These are phyloP conservation scores for Coemansia interrupta DNA, from an alignment of 192 early-diverging fungal species.

Conservation along the genomic window DNA sequence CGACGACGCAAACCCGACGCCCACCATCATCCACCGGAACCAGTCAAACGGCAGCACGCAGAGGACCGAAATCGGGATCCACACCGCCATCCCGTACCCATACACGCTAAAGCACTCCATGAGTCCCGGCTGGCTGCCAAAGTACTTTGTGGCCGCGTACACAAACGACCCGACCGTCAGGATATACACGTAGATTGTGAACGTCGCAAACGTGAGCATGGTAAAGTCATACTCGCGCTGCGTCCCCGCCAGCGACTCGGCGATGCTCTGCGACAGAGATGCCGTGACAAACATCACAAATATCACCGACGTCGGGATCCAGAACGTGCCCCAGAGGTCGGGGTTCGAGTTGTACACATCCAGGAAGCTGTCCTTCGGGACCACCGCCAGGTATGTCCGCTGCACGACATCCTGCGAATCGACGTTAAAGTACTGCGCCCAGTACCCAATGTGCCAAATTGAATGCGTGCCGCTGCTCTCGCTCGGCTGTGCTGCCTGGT, in stretches of 20 bases:
- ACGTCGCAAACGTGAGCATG: slow-evolving; percentile 74
- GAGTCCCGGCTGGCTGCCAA: slow-evolving; percentile 76
- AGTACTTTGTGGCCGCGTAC: slow-evolving; percentile 82
- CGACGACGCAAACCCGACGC: slow-evolving; percentile 69
- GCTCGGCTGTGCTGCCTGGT: slow-evolving; percentile 18
- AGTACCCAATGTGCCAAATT: slow-evolving; percentile 89
- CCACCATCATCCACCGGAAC: slow-evolving; percentile 78
- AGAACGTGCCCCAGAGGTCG: slow-evolving; percentile 97
- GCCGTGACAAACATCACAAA: slow-evolving; percentile 93
- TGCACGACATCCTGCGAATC: slow-evolving; percentile 78
- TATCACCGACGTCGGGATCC: slow-evolving; percentile 96
- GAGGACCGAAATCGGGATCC: slow-evolving; percentile 82
- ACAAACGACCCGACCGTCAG: slow-evolving; percentile 66
- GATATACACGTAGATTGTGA: slow-evolving; percentile 80
- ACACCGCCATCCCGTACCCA: slow-evolving; percentile 88
- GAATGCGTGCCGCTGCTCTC: slow-evolving; percentile 42
- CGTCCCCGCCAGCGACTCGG: slow-evolving; percentile 57
- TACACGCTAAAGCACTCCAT: slow-evolving; percentile 83
- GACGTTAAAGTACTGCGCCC: slow-evolving; percentile 87
- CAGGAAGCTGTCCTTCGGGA: slow-evolving; percentile 75
- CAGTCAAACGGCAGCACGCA: slow-evolving; percentile 80
- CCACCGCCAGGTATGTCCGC: slow-evolving; percentile 63
- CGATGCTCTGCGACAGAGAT: slow-evolving; percentile 81
- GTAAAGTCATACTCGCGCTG: slow-evolving; percentile 76
- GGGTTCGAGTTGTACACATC: slow-evolving; percentile 79